Percentiles rank a stretch among this genome's conserved stretches.
Conservation (phyloP, 768 basidiomycete species). For the Termitomyces sp. region DNA sequence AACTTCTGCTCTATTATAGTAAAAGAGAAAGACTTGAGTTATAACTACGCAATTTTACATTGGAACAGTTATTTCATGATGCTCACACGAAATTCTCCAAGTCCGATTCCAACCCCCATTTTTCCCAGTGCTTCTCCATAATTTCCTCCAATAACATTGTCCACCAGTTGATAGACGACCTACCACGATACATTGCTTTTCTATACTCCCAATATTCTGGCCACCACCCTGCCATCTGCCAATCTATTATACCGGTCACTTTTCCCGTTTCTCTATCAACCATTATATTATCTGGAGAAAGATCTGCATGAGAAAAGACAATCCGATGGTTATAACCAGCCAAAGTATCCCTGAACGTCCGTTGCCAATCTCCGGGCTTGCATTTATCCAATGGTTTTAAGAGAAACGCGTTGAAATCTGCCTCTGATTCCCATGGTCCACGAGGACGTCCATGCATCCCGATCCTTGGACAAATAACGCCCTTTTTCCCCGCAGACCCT, state of each 20-base stretch:
- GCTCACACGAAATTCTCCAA: background rate
- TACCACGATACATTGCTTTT: constrained; percentile 4
- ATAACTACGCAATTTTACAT: background rate
- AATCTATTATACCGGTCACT: constrained; percentile 15
- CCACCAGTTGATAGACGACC: background rate
- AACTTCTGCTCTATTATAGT: too few species aligned
- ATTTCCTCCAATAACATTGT: background rate
- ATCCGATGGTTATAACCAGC: background rate
- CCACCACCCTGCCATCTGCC: constrained; percentile 15
- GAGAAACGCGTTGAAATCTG: background rate
- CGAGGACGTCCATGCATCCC: background rate
- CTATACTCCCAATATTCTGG: constrained; percentile 16
- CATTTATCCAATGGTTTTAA: background rate
- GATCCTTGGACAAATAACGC: background rate
- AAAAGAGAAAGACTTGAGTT: background rate
- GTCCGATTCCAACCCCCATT: background rate
- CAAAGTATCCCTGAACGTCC: background rate
- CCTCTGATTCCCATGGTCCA: background rate
- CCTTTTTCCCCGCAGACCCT: background rate
- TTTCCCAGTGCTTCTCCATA: background rate
- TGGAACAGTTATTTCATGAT: background rate
- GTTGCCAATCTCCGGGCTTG: background rate
- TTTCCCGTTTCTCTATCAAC: constrained; percentile 2
- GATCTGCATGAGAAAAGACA: constrained; percentile 3
- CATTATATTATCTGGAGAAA: background rate